These are phyloP conservation scores for Rhodotorula graminis DNA, from an alignment of 768 basidiomycete genomes.

Conservation along the genomic window DNA sequence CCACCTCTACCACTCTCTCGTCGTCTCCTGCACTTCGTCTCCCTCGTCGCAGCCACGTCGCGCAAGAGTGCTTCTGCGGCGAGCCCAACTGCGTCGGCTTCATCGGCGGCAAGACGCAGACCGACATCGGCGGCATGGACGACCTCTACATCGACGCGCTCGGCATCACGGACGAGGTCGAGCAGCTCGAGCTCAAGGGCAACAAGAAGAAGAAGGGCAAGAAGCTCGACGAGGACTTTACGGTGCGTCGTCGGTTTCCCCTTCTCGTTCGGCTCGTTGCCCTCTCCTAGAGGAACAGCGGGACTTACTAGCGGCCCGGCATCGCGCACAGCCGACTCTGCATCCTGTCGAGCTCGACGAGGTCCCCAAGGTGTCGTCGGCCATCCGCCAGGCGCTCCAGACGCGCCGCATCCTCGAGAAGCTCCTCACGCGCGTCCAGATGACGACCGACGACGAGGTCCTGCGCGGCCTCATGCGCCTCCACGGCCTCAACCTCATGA, in stretches of 20 bases:
- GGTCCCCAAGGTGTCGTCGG: conserved; percentile 84
- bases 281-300: not conserved
- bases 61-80: conserved; percentile 90
- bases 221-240: conserved; percentile 91
- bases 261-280: not conserved
- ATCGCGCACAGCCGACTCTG: conserved; percentile 67
- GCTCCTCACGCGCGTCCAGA: conserved; percentile 82
- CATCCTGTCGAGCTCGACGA: conserved; percentile 71
- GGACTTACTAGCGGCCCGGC: too few relatives aligned
- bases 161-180: conserved; percentile 87
- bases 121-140: conserved; percentile 89
- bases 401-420: conserved; percentile 76
- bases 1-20: too few relatives aligned
- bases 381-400: conserved; percentile 72
- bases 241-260: conserved; percentile 62
- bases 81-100: conserved; percentile 91
- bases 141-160: conserved; percentile 69
- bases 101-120: conserved; percentile 97
- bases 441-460: conserved; percentile 74
- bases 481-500: conserved; percentile 89
- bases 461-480: conserved; percentile 81
- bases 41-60: conserved; percentile 64
- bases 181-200: conserved; percentile 75
- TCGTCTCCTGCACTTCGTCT: too few relatives aligned
- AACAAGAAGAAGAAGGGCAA: conserved; percentile 80